Conservation (phyloP, 2,329 filamentous ascomycete genomes). For the Fusarium albosuccineum region DNA sequence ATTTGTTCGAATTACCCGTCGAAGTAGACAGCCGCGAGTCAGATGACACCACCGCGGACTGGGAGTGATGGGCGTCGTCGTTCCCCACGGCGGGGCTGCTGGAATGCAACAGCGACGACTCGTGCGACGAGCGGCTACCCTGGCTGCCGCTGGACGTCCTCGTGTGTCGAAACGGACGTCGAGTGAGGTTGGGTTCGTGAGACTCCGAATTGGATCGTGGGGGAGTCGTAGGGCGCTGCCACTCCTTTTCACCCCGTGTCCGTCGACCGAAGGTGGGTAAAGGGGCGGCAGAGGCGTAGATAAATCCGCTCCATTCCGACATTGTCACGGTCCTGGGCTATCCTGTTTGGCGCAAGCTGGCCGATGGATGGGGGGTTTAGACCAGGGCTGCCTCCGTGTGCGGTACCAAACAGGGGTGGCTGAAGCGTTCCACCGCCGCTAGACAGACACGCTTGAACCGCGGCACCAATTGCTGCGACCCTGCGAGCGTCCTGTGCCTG, state of each 20-base stretch:
- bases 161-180: conserved; percentile 39
- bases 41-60: conserved; percentile 38
- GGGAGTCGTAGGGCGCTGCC: conserved; percentile 41
- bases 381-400: conserved; percentile 34
- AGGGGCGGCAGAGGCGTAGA: conserved; percentile 48
- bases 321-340: conserved; percentile 45
- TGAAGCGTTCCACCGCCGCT: conserved; percentile 41
- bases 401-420: conserved; percentile 37
- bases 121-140: conserved; percentile 46
- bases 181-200: conserved; percentile 36
- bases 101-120: conserved; percentile 46
- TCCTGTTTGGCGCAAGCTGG: conserved; percentile 45
- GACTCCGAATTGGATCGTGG: conserved; percentile 35
- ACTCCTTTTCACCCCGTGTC: conserved; percentile 47
- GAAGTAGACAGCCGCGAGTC: conserved; percentile 41
- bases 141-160: conserved; percentile 46
- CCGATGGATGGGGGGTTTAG: conserved; percentile 37
- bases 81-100: conserved; percentile 48
- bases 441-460: conserved; percentile 30
- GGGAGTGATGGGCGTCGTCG: conserved; percentile 38
- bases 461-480: conserved; percentile 28
- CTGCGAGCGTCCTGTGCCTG: conserved; percentile 33
- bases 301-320: conserved; percentile 51
- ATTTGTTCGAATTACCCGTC: conserved; percentile 33
- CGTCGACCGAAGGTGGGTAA: conserved; percentile 46